A percentile compares a stretch with the other conserved stretches of the same genome.
These are phyloP conservation scores for Cucurbita pepo DNA, from an alignment of 306 rosid species.

Conservation along the genomic window DNA sequence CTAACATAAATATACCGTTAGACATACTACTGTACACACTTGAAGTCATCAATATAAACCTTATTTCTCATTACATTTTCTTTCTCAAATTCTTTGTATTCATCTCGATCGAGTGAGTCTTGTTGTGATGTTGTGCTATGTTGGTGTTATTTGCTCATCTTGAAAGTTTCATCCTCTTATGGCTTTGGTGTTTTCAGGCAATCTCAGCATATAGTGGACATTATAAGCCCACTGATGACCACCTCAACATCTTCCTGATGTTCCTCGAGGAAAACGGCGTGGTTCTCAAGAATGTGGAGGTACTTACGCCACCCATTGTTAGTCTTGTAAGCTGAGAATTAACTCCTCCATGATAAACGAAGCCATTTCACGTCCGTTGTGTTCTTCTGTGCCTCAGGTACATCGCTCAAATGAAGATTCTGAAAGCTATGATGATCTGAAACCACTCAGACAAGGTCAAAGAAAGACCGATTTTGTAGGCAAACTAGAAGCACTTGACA, in stretches of 20 bases:
- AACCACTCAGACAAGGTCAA: slow-evolving; percentile 11
- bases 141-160: not conserved
- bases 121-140: no score
- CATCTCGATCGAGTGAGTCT: no score
- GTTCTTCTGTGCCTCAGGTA: slow-evolving; percentile 21
- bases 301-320: slow-evolving; percentile 1
- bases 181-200: slow-evolving; percentile 40
- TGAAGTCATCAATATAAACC: no score
- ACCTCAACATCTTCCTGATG: slow-evolving; percentile 43
- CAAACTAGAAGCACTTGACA: slow-evolving; percentile 4
- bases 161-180: not conserved
- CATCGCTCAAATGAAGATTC: slow-evolving; percentile 41
- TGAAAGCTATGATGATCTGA: slow-evolving; percentile 33
- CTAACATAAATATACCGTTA: no score
- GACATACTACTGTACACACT: no score
- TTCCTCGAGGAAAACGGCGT: slow-evolving; percentile 62
- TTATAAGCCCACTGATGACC: slow-evolving; percentile 74
- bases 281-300: slow-evolving; percentile 61
- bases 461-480: not conserved
- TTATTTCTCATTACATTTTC: no score
- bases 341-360: not conserved
- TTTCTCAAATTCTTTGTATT: no score
- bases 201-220: slow-evolving; percentile 94
- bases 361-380: not conserved
- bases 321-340: no score